Evolutionary conservation across 2,329 filamentous ascomycete species (phyloP).

Genomic region (Gaeumannomyces tritici): DNA sequence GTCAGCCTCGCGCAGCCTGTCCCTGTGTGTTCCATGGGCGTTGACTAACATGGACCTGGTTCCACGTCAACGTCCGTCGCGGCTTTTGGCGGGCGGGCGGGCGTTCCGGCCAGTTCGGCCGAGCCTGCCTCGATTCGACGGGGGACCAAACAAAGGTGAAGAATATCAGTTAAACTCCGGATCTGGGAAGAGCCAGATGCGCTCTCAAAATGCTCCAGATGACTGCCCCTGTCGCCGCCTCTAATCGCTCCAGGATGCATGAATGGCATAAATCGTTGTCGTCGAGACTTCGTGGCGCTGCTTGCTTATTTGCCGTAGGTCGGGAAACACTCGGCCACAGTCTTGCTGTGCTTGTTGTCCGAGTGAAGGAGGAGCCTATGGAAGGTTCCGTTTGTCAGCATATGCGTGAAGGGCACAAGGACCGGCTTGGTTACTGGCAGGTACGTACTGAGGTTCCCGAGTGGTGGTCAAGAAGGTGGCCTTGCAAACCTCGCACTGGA

Average conservation of each 20-base stretch:
- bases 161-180: background rate
- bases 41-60: background rate
- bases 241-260: background rate
- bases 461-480: constrained; percentile 72
- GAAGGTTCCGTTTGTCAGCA: constrained; percentile 4
- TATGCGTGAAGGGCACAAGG: background rate
- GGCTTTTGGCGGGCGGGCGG: background rate
- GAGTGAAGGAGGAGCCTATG: constrained; percentile 60
- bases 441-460: constrained; percentile 56
- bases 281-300: background rate
- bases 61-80: background rate
- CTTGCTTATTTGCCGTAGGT: constrained; percentile 6
- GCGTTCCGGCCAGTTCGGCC: background rate
- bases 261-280: background rate
- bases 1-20: background rate
- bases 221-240: background rate
- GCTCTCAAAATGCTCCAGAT: background rate
- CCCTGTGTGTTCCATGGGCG: background rate
- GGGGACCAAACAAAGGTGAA: background rate
- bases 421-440: background rate
- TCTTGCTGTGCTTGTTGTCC: constrained; percentile 67
- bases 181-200: background rate
- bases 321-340: constrained; percentile 62
- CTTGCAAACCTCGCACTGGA: constrained; percentile 70
- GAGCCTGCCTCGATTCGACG: background rate